Conservation (phyloP, 805 yeast species). For the Candida glaebosa region DNA sequence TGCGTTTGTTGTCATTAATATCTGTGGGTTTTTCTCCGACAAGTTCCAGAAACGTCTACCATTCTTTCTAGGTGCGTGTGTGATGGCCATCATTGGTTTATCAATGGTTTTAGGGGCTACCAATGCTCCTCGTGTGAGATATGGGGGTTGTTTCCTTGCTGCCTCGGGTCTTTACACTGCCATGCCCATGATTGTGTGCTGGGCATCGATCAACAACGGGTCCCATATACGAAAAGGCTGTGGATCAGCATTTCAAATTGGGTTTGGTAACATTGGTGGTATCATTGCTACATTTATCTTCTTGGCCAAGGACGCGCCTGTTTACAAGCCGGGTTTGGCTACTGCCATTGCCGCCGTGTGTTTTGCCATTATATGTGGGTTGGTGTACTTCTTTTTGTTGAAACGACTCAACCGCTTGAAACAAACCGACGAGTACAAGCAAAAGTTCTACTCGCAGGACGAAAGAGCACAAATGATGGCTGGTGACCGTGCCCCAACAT, state of each 20-base stretch:
- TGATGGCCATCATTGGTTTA: constrained; percentile 49
- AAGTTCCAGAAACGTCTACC: constrained; percentile 43
- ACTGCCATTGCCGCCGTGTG: constrained; percentile 46
- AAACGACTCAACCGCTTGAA: constrained; percentile 21
- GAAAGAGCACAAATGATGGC: constrained; percentile 29
- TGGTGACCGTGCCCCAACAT: constrained; percentile 38
- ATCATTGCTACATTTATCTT: constrained; percentile 60
- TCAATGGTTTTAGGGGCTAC: constrained; percentile 50
- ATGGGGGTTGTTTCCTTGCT: constrained; percentile 61
- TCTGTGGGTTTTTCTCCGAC: constrained; percentile 65
- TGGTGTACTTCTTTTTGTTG: constrained; percentile 30
- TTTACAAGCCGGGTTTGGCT: constrained; percentile 51
- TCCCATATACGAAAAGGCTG: constrained; percentile 62
- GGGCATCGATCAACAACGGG: constrained; percentile 59
- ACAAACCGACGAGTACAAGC: constrained; percentile 22
- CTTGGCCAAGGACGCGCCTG: constrained; percentile 55
- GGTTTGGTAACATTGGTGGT: constrained; percentile 74
- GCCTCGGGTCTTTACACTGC: constrained; percentile 59
- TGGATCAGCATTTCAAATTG: constrained; percentile 60
- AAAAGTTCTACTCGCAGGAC: constrained; percentile 21
- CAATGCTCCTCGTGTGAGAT: constrained; percentile 38
- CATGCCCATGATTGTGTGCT: constrained; percentile 69
- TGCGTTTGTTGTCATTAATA: constrained; percentile 66
- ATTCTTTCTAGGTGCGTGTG: constrained; percentile 28
- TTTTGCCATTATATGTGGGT: constrained; percentile 36